Percentiles rank a stretch among this genome's conserved stretches.
These are phyloP conservation scores for Wickerhamomyces bovis DNA, from an alignment of 805 yeast species.

Conservation along the genomic window DNA sequence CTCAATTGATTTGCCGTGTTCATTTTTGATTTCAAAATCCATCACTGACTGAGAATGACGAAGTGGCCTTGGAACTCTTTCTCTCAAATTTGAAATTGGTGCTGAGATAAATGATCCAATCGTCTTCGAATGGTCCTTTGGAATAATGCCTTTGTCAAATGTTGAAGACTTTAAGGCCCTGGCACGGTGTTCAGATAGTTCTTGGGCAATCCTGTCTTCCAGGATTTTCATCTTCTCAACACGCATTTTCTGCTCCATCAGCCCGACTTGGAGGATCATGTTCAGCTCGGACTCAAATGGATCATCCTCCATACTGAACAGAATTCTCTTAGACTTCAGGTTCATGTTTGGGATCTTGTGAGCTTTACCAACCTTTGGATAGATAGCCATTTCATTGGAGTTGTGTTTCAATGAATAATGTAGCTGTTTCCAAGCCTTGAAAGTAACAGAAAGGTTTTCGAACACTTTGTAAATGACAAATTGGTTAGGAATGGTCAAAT, in stretches of 20 bases:
- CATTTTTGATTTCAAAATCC: background rate
- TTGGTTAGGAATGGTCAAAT: slow-evolving; percentile 62
- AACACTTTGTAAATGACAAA: slow-evolving; percentile 73
- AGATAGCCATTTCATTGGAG: slow-evolving; percentile 30
- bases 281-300: slow-evolving; percentile 78
- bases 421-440: slow-evolving; percentile 62
- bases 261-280: slow-evolving; percentile 59
- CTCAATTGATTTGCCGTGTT: background rate
- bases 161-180: slow-evolving; percentile 6
- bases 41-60: background rate
- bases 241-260: slow-evolving; percentile 58
- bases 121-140: slow-evolving; percentile 5
- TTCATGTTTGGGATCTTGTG: slow-evolving; percentile 52
- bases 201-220: slow-evolving; percentile 26
- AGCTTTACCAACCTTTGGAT: slow-evolving; percentile 33
- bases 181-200: slow-evolving; percentile 7
- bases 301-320: slow-evolving; percentile 76
- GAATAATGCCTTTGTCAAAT: background rate
- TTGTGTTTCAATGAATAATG: slow-evolving; percentile 41
- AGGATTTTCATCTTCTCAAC: slow-evolving; percentile 41
- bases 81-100: background rate
- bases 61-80: background rate
- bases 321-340: slow-evolving; percentile 48
- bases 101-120: background rate
- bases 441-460: slow-evolving; percentile 65